Base-by-base conservation (phyloP, 441 rosid genomes). In the Euphorbia schlechtendalii region DNA sequence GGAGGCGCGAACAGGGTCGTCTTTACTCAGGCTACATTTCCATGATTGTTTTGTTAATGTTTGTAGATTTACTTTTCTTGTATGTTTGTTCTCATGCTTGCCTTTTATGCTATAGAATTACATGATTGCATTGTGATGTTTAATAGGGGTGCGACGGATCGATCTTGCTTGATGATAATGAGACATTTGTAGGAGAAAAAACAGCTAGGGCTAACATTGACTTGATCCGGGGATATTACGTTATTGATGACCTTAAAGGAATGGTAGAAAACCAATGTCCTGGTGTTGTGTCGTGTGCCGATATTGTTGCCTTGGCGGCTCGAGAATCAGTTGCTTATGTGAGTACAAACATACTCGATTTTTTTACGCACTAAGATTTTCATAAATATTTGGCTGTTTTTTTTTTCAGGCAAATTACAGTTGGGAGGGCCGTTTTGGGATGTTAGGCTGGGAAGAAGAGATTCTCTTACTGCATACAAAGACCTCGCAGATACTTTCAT, bases 361-460 rank as follows among this genome's bases (percentile, higher is more conserved):
- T 43, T 15, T 43, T 11, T 8, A 8, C 45, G 3, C 7, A 40
- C 4, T 32, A 2, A 7, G 36, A 32, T 32, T 32, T 32, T 32
- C 36, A 32, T 32, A 32, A 2, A 3, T 3, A 32, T 32, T 32
- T 32, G 36, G 36, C 7, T 32, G 36, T 32, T 32, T 32, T 32
- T 32, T 32, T 32, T 30, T 64, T 59, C 52, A 41, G 57, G 21
- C 40, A 13, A 56, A 27, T 36, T 64, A 27, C 72, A 86, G 89
- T 72, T 80, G 46, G 87, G 89, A 67, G 92, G 92, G 6, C 84
- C 78, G 11, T 64, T 76, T 21, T 82, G 85, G 92, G 25, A 62
- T 24, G 87, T 83, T 48, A 68, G 65, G 5, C 30, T 82, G 27
- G 92, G 90, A 68, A 76, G 93, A 80, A 82, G 84, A 71, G 89